A percentile compares a stretch with the other conserved stretches of the same genome.
phyloP scores from a whole-genome alignment of 2,329 filamentous ascomycete species.

The Exophiala viscosa region DNA sequence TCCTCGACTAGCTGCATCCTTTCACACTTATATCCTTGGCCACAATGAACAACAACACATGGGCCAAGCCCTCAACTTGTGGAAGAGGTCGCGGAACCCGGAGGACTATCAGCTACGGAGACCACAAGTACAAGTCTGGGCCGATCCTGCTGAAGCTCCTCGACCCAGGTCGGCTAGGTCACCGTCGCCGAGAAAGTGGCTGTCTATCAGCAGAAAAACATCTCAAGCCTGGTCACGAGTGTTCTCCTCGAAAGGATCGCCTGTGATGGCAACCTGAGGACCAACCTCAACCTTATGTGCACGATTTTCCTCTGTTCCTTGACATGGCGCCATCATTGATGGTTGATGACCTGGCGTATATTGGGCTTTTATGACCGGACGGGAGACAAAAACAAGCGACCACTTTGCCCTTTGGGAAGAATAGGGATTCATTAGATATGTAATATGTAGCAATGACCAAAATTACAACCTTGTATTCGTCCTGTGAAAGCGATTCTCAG shows the following conservation, averaged over 20 bases:
- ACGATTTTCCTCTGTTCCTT: too few relatives aligned
- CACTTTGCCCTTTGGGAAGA: too few relatives aligned
- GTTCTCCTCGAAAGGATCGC: background rate
- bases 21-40: background rate
- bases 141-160: background rate
- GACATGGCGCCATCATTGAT: too few relatives aligned
- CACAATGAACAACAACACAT: background rate
- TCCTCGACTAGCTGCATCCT: background rate
- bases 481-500: too few relatives aligned
- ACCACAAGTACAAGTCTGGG: background rate
- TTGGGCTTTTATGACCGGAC: too few relatives aligned
- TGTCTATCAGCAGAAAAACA: background rate
- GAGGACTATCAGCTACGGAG: background rate
- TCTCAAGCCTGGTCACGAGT: background rate
- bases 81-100: background rate
- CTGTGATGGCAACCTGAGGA: too few relatives aligned
- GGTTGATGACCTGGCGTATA: too few relatives aligned
- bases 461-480: too few relatives aligned
- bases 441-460: too few relatives aligned
- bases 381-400: too few relatives aligned
- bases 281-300: too few relatives aligned
- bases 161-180: background rate
- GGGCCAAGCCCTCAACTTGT: background rate
- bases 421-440: too few relatives aligned
- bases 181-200: background rate